phyloP scores from a whole-genome alignment of 108 stramenopile species.

The Parietichytrium sp. region DNA sequence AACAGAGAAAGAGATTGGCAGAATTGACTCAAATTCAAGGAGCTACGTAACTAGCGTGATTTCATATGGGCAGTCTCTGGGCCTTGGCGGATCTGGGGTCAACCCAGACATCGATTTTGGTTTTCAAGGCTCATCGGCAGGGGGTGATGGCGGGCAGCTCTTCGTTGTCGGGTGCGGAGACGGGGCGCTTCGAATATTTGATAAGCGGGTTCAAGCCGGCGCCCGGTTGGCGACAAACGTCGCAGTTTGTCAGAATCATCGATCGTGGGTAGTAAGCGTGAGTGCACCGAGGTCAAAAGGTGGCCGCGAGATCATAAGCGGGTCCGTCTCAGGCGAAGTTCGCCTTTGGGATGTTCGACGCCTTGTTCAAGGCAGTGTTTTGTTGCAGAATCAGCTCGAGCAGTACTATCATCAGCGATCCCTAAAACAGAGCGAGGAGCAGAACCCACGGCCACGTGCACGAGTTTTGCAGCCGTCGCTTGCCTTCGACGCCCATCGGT shows the following conservation, averaged over 20 bases:
- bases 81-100: constrained; percentile 1
- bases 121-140: neutral
- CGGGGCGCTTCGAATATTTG: constrained; percentile 79
- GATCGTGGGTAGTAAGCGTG: constrained; percentile 28
- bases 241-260: neutral
- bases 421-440: neutral
- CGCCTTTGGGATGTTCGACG: constrained; percentile 86
- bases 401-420: neutral
- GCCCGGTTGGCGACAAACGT: constrained; percentile 7
- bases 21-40: constrained; percentile 62
- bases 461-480: neutral
- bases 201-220: constrained; percentile 63
- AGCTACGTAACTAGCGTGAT: constrained; percentile 77
- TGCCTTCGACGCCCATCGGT: constrained; percentile 71
- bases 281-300: neutral
- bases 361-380: neutral
- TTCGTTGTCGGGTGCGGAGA: constrained; percentile 83
- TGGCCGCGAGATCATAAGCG: constrained; percentile 71
- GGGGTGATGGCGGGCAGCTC: constrained; percentile 63
- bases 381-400: neutral
- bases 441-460: neutral
- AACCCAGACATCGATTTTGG: neutral
- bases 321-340: constrained; percentile 77
- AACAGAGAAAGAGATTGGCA: constrained; percentile 65
- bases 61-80: constrained; percentile 62